A percentile compares a stretch with the other conserved stretches of the same genome.
These are phyloP conservation scores for Fusarium tricinctum DNA, from an alignment of 2,329 filamentous ascomycete species.

Conservation along the genomic window DNA sequence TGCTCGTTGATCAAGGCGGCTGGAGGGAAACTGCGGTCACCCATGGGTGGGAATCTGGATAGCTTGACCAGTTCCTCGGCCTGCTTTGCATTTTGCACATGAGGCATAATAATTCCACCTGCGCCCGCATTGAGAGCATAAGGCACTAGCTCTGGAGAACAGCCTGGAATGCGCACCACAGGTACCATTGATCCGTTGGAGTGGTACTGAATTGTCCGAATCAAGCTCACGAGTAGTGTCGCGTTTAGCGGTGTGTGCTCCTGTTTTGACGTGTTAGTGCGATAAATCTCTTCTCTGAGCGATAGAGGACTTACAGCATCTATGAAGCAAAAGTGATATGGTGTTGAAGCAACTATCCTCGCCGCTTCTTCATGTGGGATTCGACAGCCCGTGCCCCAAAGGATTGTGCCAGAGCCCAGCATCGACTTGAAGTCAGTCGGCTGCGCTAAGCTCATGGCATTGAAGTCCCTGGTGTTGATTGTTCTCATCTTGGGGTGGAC, in stretches of 20 bases:
- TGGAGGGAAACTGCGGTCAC: constrained; percentile 17
- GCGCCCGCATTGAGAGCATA: constrained; percentile 14
- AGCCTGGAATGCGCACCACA: constrained; percentile 13
- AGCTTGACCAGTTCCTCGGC: constrained; percentile 14
- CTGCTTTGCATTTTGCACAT: constrained; percentile 27
- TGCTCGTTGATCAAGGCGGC: constrained; percentile 9
- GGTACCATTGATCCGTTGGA: constrained; percentile 28
- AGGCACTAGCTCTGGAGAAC: constrained; percentile 7
- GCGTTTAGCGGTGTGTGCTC: constrained; percentile 25
- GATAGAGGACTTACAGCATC: constrained; percentile 4
- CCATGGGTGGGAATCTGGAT: constrained; percentile 19
- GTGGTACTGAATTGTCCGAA: constrained; percentile 24
- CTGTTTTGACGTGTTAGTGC: not conserved
- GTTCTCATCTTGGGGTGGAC: not conserved
- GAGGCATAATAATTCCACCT: constrained; percentile 17
- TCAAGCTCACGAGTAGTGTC: constrained; percentile 17
- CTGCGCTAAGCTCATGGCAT: constrained; percentile 22
- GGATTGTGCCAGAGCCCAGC: constrained; percentile 6
- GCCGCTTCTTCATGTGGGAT: constrained; percentile 30
- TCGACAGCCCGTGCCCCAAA: constrained; percentile 25
- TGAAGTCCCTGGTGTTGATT: constrained; percentile 13
- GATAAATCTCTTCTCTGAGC: not conserved
- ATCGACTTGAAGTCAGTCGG: constrained; percentile 26
- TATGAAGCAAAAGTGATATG: constrained; percentile 25
- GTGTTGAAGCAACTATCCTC: constrained; percentile 15